Base-by-base conservation (phyloP, 257 asterid species). In the Jacaranda mimosifolia region DNA sequence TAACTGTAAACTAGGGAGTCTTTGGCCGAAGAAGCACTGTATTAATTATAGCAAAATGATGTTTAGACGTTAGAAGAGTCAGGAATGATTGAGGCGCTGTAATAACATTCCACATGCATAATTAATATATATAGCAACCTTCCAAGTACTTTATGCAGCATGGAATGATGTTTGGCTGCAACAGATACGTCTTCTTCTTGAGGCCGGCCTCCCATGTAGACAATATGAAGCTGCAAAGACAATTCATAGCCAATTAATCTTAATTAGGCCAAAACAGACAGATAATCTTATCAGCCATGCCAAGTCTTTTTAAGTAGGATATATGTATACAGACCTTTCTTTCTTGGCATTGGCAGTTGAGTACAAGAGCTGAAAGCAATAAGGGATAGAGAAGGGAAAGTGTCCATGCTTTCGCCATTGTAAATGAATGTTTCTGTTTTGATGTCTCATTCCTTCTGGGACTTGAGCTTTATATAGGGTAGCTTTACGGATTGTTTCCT, bases 331-430 rank as follows among this genome's bases (percentile, higher is more conserved):
- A 10, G 3, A 14, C 89, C 84, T 83, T 83, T 38, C 84, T 68
- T 81, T 86, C 86, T 42, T 76, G 69, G 76, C 83, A 81, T 4
- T 79, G 83, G 77, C 88, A 79, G 75, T 82, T 77, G 35, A 82
- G 74, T 18, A 79, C 79, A 40, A 83, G 80, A 71, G 79, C 73
- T n/a, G 86, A 68, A 63, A 86, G 78, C 70, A 86, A 6, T 14
- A 83, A n/a, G 19, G 81, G 43, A 77, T 58, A 81, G 77, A 86
- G 83, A 69, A 86, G 80, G 4, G 86, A 76, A 60, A 58, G 1
- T 12, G 70, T 1, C 14, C 42, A 65, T 6, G 57, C 11, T 42
- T 75, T 83, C 40, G 78, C 77, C 87, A 83, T 86, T n/a, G 14
- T 15, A 55, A 53, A 14, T 11, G 45, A 40, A 52, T n/a, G 4